Evolutionary conservation across 176 grass and related monocot genomes (phyloP), one percentile per base, ranked within the genome.

Genomic region (Chrysopogon serrulatus): DNA sequence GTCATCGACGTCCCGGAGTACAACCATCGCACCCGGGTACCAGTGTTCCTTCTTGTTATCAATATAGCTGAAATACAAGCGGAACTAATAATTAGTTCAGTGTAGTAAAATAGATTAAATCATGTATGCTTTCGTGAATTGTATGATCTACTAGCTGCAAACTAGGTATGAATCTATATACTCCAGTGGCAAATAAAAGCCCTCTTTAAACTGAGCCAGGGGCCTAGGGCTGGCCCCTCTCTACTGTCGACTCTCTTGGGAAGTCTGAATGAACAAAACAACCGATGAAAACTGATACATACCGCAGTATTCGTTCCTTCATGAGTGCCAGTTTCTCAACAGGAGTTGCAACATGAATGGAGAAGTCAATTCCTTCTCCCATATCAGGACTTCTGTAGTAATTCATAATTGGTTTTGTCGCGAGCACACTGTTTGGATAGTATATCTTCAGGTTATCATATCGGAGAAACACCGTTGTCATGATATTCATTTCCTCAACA

Each of bases 401-500:
- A 78, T 93, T 93, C 51, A 86, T 85, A 47, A 90, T 90, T n/a
- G 85, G 85, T 68, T 90, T 93, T 5, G 91, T 93, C 33, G 91
- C 91, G 33, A 93, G 83, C 1, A 88, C 88, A 26, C 68, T 89
- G 65, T 93, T 93, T 82, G 91, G 91, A 74, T 93, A 93, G 59
- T 85, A 90, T n/a, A 93, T 82, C 85, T 93, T 93, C 47, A 89
- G 51, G 61, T 93, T 93, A 70, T 93, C 87, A 40, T 84, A 82
- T 51, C 88, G 88, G 44, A 93, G 85, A 54, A 93, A 90, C 19
- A 90, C 81, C 2, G 85, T 90, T 30, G 91, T 88, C 84, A 90
- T 86, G 18, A 93, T 93, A 42, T 93, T 93, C 91, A 94, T 91
- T 84, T 94, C 92, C 70, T 94, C 92, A 65, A 94, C 92, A 23